phyloP scores from a whole-genome alignment of 345 rosid species.

The Acer campestre region DNA sequence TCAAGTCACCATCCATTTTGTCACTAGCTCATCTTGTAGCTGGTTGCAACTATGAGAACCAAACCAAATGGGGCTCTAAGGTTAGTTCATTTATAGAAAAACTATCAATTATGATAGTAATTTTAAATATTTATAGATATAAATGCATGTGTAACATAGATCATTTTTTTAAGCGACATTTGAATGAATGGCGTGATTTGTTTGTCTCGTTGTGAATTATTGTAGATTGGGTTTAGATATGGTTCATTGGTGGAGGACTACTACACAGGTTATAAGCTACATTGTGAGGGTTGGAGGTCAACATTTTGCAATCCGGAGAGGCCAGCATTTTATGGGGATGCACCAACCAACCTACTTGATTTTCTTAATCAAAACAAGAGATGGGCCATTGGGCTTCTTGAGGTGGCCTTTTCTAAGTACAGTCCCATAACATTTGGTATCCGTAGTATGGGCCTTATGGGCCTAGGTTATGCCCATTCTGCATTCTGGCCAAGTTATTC shows the following conservation, averaged over 20 bases:
- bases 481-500: conserved; percentile 56
- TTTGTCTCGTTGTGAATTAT: neutral
- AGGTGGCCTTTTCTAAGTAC: conserved; percentile 43
- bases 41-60: conserved; percentile 51
- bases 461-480: conserved; percentile 40
- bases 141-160: no score
- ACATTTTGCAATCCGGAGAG: conserved; percentile 57
- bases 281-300: conserved; percentile 74
- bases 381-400: conserved; percentile 68
- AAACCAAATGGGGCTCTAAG: conserved; percentile 64
- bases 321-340: conserved; percentile 64
- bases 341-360: conserved; percentile 51
- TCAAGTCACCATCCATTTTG: conserved; percentile 26
- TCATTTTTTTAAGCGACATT: no score
- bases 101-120: no score
- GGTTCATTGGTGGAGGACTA: conserved; percentile 78
- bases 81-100: conserved; percentile 20
- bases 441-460: conserved; percentile 39
- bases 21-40: conserved; percentile 57
- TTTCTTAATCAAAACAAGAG: conserved; percentile 53
- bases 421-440: conserved; percentile 52
- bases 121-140: no score
- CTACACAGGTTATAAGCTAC: conserved; percentile 55
- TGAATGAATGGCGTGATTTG: no score
- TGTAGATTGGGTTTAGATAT: conserved; percentile 66